Base-by-base conservation (phyloP, 805 yeast genomes). In the Ogataea trehalophila region DNA sequence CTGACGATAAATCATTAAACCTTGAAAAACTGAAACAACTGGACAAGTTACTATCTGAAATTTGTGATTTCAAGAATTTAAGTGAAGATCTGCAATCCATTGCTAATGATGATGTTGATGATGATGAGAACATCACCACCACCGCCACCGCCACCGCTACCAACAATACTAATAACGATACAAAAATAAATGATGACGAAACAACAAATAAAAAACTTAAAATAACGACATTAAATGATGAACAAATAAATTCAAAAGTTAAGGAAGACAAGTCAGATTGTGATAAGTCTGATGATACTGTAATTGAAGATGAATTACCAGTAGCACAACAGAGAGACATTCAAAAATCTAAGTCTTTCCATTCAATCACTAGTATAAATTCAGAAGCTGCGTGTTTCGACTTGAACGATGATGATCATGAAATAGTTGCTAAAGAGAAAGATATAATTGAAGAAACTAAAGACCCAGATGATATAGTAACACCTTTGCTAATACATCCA, bases 351-450 rank as follows among this genome's bases (percentile, higher is more conserved):
- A 47, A 52, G 16, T 47, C 51, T 15, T 38, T 47, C 15, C 18
- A 42, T 13, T 67, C 71, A 4, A 39, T 60, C 2, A 39, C 61
- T 1, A 65, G 72, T 2, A 59, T 67, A 18, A 58, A 63, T 6
- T 62, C 72, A 4, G 66, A 65, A 8, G 57, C 68, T 37, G 74
- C 72, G 5, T 67, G 72, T 39, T 62, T 69, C 42, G 56, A 65
- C 29, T 34, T 66, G 6, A 61, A 59, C 39, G 57, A 54, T 15
- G 56, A 53, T 18, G 15, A 16, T 17, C 18, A 36, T n/a, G 18
- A 16, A 8, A 36, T 6, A 36, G 8, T 17, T 16, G 14, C 13
- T 35, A n/a, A 16, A 8, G 11, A 7, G 20, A 14, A 18, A n/a
- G 15, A 40, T 33, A 29, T 39, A 14, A 45, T 43, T 16, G 13